Conservation (phyloP, 805 yeast species). For the Metschnikowia lunata region DNA sequence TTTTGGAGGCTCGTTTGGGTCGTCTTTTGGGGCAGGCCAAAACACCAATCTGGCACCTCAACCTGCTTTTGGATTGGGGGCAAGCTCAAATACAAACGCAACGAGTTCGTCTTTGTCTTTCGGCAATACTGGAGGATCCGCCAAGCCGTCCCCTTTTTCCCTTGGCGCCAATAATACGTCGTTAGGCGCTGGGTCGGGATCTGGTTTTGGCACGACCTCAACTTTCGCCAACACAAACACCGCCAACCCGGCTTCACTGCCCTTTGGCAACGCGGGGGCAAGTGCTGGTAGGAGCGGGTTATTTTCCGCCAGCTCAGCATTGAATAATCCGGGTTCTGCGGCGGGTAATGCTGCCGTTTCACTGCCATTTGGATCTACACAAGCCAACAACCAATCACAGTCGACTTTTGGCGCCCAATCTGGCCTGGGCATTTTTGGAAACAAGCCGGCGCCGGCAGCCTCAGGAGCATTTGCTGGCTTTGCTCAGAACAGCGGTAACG, state of each 20-base stretch:
- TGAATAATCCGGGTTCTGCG: background rate
- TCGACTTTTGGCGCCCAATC: background rate
- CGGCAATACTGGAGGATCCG: background rate
- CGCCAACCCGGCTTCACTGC: too few species aligned
- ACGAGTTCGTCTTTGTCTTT: background rate
- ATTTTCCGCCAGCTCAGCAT: too few species aligned
- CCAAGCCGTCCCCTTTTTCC: background rate
- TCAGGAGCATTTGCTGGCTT: background rate
- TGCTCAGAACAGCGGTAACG: background rate
- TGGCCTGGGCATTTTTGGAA: background rate
- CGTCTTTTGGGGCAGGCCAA: conserved; percentile 2
- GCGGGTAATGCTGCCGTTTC: background rate
- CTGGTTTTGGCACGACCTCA: background rate
- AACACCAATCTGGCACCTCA: background rate
- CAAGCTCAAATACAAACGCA: background rate
- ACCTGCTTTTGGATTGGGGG: conserved; percentile 4
- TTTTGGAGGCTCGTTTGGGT: conserved; percentile 1
- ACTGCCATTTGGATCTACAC: conserved; percentile 1
- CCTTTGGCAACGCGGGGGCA: too few species aligned
- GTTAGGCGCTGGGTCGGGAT: background rate
- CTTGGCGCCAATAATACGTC: background rate
- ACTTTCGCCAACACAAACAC: background rate
- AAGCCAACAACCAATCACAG: background rate
- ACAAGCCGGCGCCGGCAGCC: background rate
- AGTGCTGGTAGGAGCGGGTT: too few species aligned